Base-by-base conservation (phyloP, 768 basidiomycete species). In the Pleurotus platypus region DNA sequence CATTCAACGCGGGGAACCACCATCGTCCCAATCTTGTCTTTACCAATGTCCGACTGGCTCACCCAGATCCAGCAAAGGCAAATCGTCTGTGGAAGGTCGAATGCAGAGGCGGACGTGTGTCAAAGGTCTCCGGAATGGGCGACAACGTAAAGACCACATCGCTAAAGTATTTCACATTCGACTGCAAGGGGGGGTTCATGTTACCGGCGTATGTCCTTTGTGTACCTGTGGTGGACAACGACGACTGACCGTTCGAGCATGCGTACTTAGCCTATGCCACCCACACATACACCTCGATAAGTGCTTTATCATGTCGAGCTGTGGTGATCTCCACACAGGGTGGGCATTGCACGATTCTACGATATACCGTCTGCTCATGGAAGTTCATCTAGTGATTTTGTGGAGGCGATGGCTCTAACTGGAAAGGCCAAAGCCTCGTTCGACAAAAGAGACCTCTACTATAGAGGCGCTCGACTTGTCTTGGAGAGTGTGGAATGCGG, bases 271-370 rank as follows among this genome's bases (percentile, higher is more conserved):
- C 61, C 61, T 86, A 50, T 85, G 83, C 65, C 84, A 85, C 68
- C 77, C 82, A 16, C 84, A 86, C 62, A 80, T 87, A 61, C 85
- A 85, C 67, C 75, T 87, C 30, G 85, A 87, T 72, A 85, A 87
- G 68, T 86, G 83, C 68, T 85, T 85, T 65, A 80, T 87, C 49
- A 71, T 87, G 56, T 79, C 79, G 61, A 69, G 76, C 67, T 84
- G 82, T 59, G 76, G 75, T 51, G 68, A 75, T 18, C 75, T 86
- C 43, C 62, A 74, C 20, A 76, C 75, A 46, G 83, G 85, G 84
- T 85, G 68, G 54, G 76, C 62, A 26, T 43, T 20, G 55, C 47
- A 49, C 11, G 26, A 37, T 46, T 43, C 57, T 20, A 51, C 45
- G 27, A n/a, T 45, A 4, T 42, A 46, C 46, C 40, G 46, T 39